These are phyloP conservation scores for Rhodotorula mucilaginosa DNA, from an alignment of 1,284 basidiomycete genomes.

Conservation along the genomic window DNA sequence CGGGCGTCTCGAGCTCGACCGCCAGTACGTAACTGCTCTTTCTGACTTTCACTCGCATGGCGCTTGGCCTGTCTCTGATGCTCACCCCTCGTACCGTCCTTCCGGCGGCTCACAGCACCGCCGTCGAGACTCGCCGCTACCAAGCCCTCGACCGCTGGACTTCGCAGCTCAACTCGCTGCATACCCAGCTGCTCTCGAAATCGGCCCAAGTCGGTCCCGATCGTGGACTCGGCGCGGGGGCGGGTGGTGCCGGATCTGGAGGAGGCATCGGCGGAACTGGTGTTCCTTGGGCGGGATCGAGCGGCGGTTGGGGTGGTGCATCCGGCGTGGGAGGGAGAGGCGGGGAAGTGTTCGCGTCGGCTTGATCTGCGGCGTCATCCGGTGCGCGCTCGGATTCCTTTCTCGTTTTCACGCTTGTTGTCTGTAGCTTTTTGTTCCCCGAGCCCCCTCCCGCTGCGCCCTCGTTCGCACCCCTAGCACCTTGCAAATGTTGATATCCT, in stretches of 20 bases:
- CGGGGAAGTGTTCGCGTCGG: background rate
- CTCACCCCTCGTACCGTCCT: background rate
- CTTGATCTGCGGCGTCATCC: background rate
- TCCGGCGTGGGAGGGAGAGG: background rate
- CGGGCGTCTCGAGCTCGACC: conserved; percentile 82
- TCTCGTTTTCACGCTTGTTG: background rate
- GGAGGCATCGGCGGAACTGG: too few species aligned
- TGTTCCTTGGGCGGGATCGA: background rate
- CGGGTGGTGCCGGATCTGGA: background rate
- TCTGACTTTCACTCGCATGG: background rate
- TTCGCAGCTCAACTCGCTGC: conserved; percentile 67
- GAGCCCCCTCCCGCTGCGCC: background rate
- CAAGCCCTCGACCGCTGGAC: conserved; percentile 78
- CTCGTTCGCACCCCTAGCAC: background rate
- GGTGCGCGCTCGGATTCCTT: background rate
- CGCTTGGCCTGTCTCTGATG: too few species aligned
- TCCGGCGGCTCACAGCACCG: conserved; percentile 59
- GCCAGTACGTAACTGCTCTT: conserved; percentile 62
- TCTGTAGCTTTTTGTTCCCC: background rate
- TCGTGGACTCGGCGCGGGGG: conserved; percentile 5
- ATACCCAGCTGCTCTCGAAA: conserved; percentile 69
- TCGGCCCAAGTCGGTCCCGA: conserved; percentile 35
- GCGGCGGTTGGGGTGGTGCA: background rate
- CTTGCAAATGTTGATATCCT: background rate
- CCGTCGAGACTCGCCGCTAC: conserved; percentile 77